Evolutionary conservation across 2,329 filamentous ascomycete species (phyloP).

Genomic region (Colletotrichum tropicicola): DNA sequence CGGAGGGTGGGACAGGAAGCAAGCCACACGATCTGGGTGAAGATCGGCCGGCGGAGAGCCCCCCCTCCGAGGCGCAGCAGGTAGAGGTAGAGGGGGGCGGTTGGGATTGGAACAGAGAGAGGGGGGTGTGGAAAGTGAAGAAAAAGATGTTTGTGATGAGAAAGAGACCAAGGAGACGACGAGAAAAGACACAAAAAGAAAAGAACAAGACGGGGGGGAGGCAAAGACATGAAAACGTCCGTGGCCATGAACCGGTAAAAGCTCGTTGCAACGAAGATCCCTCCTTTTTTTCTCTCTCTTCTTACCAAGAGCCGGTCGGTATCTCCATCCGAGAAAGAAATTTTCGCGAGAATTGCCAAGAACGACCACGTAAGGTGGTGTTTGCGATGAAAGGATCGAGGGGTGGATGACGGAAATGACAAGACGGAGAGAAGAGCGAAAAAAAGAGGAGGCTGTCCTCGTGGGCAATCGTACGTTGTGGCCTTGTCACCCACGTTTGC

Average conservation of each 20-base stretch:
- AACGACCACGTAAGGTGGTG: too few species aligned
- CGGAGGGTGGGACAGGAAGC: too few species aligned
- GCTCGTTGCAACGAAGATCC: background rate
- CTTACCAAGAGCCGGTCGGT: background rate
- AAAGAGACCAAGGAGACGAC: too few species aligned
- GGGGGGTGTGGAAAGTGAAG: too few species aligned
- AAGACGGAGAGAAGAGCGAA: background rate
- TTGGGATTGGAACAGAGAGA: too few species aligned
- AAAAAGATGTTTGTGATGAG: too few species aligned
- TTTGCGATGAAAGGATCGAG: background rate
- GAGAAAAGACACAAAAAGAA: background rate
- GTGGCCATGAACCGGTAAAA: background rate
- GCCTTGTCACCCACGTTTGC: background rate
- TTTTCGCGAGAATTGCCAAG: background rate
- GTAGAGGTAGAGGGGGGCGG: too few species aligned
- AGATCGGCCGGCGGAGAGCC: too few species aligned
- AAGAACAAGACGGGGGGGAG: background rate
- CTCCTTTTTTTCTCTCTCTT: background rate
- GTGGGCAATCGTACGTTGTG: background rate
- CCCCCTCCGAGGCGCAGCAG: too few species aligned
- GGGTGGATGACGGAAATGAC: background rate
- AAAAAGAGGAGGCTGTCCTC: background rate
- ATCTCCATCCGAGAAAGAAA: background rate
- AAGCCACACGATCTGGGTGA: too few species aligned
- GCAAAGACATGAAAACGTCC: slow-evolving; percentile 5